Evolutionary conservation across 75 land plant genomes (phyloP).

Genomic region (Azolla pinnata): DNA sequence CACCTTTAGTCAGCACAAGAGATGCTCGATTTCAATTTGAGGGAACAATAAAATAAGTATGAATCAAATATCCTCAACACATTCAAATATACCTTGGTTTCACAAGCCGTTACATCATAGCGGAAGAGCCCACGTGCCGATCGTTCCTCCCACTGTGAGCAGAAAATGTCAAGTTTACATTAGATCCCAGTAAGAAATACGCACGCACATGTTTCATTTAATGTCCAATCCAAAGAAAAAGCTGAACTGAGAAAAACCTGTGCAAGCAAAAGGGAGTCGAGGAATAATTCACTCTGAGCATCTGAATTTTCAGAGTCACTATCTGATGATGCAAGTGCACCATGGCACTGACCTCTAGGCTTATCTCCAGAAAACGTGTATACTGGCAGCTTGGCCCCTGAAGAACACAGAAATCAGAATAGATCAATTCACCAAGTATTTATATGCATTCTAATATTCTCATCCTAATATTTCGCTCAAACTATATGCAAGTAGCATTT

Average conservation of each 20-base stretch:
- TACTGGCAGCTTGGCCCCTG: constrained; percentile 61
- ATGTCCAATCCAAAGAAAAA: not conserved
- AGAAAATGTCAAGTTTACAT: too few species aligned
- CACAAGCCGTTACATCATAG: constrained; percentile 63
- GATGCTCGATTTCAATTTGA: too few species aligned
- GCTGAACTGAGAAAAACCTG: constrained; percentile 27
- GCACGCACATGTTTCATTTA: not conserved
- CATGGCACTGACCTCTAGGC: too few species aligned
- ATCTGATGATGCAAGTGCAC: not conserved
- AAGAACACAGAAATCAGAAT: constrained; percentile 3
- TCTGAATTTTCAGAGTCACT: not conserved
- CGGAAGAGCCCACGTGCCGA: constrained; percentile 33
- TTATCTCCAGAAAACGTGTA: too few species aligned
- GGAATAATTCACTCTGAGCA: constrained; percentile 20
- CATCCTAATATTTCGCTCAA: not conserved
- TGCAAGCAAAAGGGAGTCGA: constrained; percentile 54
- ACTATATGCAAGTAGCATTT: not conserved
- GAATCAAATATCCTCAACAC: not conserved
- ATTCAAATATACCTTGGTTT: constrained; percentile 47
- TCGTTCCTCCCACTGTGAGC: constrained; percentile 48
- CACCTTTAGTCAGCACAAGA: too few species aligned
- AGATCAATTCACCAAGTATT: not conserved
- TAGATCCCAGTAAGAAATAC: too few species aligned
- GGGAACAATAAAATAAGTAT: not conserved
- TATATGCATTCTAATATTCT: not conserved